Evolutionary conservation across 1,284 basidiomycete genomes (phyloP), one percentile per base, ranked within the genome.

Genomic region (Apiotrichum porosum): DNA sequence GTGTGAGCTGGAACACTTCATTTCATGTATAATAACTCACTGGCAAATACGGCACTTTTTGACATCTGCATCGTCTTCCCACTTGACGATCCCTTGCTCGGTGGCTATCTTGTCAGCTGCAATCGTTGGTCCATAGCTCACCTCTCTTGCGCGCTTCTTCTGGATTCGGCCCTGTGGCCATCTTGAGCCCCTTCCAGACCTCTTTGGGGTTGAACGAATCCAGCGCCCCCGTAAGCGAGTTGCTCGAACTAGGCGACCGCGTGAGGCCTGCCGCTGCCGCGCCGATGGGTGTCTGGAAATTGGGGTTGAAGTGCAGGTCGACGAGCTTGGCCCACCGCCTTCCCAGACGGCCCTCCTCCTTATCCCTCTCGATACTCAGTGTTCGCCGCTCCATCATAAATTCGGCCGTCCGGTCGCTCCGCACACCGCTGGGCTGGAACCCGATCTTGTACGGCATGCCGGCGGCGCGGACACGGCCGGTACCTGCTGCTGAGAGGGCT

Each of bases 61-160:
- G 0, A 83, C 87, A 10, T 78, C 68, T 0, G 79, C 76, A 64
- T 97, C 94, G 32, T 87, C 83, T 68, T 97, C 83, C 94, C 94
- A 98, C 13, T 91, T 90, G 4, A 97, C 91, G 59, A 98, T 93
- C 28, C 79, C 77, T 73, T 97, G 92, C 70, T 98, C 94, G 3
- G 83, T 83, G 47, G 80, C 88, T 88, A 52, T 21, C 14, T 6
- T 13, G 28, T 42, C 24, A 36, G 17, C 9, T 8, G 22, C 19
- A 36, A 35, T 28, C 36, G 10, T 6, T 18, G 14, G 15, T 8
- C 13, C 17, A 15, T 3, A 31, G 44, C 60, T 57, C 43, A 66
- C 64, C 58, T 43, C 71, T 53, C 44, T 69, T 71, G 35, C 62
- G 53, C 6, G 64, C 57, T 73, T 77, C 61, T 68, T 72, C 69